phyloP scores from a whole-genome alignment of 257 asterid genomes.

The Marsdenia floribunda region DNA sequence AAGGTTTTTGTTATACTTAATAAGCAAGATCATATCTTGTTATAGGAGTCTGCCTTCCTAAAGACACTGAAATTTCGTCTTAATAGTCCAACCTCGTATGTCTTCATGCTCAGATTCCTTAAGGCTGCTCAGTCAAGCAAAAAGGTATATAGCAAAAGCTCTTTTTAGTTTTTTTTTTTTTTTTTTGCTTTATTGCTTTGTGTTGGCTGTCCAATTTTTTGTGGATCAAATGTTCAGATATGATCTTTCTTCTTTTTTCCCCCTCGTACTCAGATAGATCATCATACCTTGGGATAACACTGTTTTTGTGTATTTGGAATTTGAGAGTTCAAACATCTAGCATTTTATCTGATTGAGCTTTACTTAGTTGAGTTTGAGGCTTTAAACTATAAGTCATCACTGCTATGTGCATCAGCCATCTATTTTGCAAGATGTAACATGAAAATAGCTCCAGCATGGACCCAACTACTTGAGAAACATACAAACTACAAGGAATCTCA shows the following conservation, averaged over 20 bases:
- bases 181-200: background rate
- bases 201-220: constrained; percentile 1
- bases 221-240: background rate
- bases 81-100: constrained; percentile 86
- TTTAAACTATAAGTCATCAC: constrained; percentile 79
- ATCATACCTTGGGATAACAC: too few relatives aligned
- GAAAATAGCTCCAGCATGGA: constrained; percentile 69
- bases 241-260: too few relatives aligned
- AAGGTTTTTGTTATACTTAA: too few relatives aligned
- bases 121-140: constrained; percentile 77
- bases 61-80: constrained; percentile 79
- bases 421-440: constrained; percentile 78
- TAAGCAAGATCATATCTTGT: constrained; percentile 19
- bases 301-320: constrained; percentile 6
- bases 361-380: constrained; percentile 85
- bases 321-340: constrained; percentile 72
- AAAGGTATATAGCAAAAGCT: constrained; percentile 33
- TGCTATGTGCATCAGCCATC: constrained; percentile 90
- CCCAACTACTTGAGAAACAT: constrained; percentile 61
- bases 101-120: constrained; percentile 90
- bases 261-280: background rate
- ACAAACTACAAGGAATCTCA: constrained; percentile 62
- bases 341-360: constrained; percentile 87
- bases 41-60: constrained; percentile 69
- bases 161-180: background rate